Evolutionary conservation across 169 alveolate species (phyloP).

Genomic region (Gregarina niphandrodes): DNA sequence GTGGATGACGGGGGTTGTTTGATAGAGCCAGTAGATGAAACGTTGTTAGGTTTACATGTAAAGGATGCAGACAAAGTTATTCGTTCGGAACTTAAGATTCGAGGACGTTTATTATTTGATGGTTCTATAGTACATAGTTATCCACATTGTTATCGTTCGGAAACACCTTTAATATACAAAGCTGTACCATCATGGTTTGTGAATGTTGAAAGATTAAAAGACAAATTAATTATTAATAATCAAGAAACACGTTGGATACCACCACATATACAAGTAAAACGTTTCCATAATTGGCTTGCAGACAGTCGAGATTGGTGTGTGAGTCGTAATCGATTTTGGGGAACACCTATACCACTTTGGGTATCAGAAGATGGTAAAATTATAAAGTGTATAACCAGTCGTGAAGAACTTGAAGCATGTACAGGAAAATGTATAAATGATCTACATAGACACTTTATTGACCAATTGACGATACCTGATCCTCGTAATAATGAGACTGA

Average conservation of each 20-base stretch:
- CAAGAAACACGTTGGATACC: conserved; percentile 72
- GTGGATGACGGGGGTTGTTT: conserved; percentile 12
- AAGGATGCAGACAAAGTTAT: conserved; percentile 85
- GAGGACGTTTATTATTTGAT: conserved; percentile 44
- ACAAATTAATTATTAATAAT: conserved; percentile 55
- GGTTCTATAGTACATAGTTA: conserved; percentile 61
- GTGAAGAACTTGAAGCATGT: conserved; percentile 23
- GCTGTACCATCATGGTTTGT: conserved; percentile 96
- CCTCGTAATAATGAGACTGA: conserved; percentile 70
- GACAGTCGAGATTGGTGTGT: conserved; percentile 99
- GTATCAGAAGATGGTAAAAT: conserved; percentile 72
- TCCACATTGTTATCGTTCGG: conserved; percentile 97
- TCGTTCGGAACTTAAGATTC: conserved; percentile 43
- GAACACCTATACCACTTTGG: conserved; percentile 96
- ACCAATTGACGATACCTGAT: conserved; percentile 81
- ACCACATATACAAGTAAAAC: conserved; percentile 68
- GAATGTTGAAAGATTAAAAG: conserved; percentile 73
- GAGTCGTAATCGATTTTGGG: conserved; percentile 91
- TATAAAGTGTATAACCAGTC: conserved; percentile 61
- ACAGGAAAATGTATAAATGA: conserved; percentile 52
- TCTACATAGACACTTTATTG: conserved; percentile 87
- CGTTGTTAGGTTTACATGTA: conserved; percentile 50
- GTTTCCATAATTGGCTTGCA: conserved; percentile 94
- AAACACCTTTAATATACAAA: conserved; percentile 90
- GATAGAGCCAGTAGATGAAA: conserved; percentile 35